Evolutionary conservation across 176 grass and related monocot genomes (phyloP).

Genomic region (Alloteropsis semialata): DNA sequence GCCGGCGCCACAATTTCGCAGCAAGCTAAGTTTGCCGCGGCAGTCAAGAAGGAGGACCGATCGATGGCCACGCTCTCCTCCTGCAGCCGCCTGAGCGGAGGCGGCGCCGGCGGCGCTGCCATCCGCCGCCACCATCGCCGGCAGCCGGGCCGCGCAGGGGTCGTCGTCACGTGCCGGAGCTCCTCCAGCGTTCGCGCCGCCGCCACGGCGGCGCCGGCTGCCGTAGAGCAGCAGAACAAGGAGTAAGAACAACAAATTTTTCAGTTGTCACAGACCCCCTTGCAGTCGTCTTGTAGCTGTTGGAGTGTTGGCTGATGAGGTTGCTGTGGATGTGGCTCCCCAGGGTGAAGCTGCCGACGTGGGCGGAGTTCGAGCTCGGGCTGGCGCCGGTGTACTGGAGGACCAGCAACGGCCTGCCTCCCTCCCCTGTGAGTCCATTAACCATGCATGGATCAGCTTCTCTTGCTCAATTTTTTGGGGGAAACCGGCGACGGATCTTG

Average conservation of each 20-base stretch:
- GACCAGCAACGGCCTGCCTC: slow-evolving; percentile 71
- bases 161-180: slow-evolving; percentile 15
- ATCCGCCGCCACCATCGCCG: slow-evolving; percentile 7
- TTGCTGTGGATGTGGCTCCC: not conserved
- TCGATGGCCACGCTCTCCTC: slow-evolving; percentile 47
- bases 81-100: slow-evolving; percentile 42
- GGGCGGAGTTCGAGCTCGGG: slow-evolving; percentile 90
- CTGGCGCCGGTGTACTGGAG: slow-evolving; percentile 84
- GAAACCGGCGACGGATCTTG: not conserved
- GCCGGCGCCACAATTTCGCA: not conserved
- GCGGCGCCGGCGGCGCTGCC: slow-evolving; percentile 23
- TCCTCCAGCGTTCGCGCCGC: slow-evolving; percentile 17
- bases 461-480: not conserved
- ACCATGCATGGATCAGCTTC: not conserved
- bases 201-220: slow-evolving; percentile 3
- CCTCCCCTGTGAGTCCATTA: slow-evolving; percentile 45
- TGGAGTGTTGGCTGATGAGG: not conserved
- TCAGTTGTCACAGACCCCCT: too few relatives aligned
- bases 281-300: not conserved
- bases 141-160: not conserved
- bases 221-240: slow-evolving; percentile 9
- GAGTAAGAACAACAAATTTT: not conserved
- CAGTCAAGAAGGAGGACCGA: not conserved
- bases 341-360: slow-evolving; percentile 60
- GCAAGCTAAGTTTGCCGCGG: not conserved